Base-by-base conservation (phyloP, 2,329 filamentous ascomycete genomes). In the Xylariaceae sp. region DNA sequence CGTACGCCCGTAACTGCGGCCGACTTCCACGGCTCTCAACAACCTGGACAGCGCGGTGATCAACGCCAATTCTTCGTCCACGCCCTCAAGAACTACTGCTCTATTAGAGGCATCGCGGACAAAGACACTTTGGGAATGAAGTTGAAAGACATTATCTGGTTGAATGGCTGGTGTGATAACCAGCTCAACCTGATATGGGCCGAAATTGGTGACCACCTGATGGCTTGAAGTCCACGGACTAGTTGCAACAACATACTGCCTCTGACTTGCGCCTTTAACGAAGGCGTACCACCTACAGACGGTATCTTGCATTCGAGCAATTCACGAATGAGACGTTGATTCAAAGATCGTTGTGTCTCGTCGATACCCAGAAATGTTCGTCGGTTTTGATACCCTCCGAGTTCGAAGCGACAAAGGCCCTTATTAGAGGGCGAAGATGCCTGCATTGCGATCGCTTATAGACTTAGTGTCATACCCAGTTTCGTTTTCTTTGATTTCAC, bases 91-190 rank as follows among this genome's bases (percentile, higher is more conserved):
- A 69, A 66, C 47, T 68, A 68, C 47, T 73, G 71, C 44, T 57
- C 61, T 5, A 63, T 59, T 59, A 66, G 70, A 55, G 58, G 52
- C 39, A 71, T 72, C 48, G 17, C 61, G 10, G 60, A 69, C 35
- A 69, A 64, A 55, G 68, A 66, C 11, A 60, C 57, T 13, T 52
- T 73, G 10, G 56, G 59, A 3, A 56, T 52, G 6, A 70, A 67
- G 51, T 62, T 73, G 9, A 66, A 63, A 47, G 63, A 64, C 18
- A 56, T 72, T 30, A 59, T 71, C 48, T 73, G 71, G 70, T 59
- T 73, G 13, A 60, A 71, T 44, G 68, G 59, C 37, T 73, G 71
- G 71, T 70, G 69, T 57, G 70, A 72, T 37, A 64, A 68, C 42
- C 70, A 73, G 56, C 55, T 73, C 1, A 56, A 65, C 6, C 48